phyloP scores from a whole-genome alignment of 164 flowering plant genomes.

The Vitis vinifera region DNA sequence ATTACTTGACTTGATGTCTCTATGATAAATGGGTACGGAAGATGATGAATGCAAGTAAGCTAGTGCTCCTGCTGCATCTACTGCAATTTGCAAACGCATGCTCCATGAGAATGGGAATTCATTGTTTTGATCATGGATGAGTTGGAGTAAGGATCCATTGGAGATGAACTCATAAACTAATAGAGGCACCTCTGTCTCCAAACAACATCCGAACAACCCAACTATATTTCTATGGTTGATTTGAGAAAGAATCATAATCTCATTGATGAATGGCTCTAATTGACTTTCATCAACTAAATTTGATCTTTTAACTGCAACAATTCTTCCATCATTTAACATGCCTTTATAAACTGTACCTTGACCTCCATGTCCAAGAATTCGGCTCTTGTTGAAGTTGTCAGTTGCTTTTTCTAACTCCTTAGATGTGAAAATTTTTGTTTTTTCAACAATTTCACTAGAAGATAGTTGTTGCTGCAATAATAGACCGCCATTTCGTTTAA shows the following conservation, averaged over 20 bases:
- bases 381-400: conserved; percentile 9
- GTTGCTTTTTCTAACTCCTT: too few relatives aligned
- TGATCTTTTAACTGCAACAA: conserved; percentile 21
- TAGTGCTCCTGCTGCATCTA: conserved; percentile 10
- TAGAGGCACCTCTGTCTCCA: too few relatives aligned
- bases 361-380: conserved; percentile 17
- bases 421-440: too few relatives aligned
- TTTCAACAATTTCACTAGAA: not conserved
- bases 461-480: conserved; percentile 13
- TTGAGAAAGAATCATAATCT: conserved; percentile 21
- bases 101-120: conserved; percentile 4
- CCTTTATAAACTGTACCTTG: conserved; percentile 2
- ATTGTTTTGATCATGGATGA: too few relatives aligned
- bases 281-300: conserved; percentile 14
- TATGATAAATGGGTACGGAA: conserved; percentile 6
- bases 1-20: too few relatives aligned
- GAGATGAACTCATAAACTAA: too few relatives aligned
- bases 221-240: conserved; percentile 16
- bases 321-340: conserved; percentile 14
- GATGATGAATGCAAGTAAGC: conserved; percentile 4
- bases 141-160: too few relatives aligned
- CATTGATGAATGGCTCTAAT: conserved; percentile 21
- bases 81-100: conserved; percentile 15
- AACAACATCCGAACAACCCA: not conserved
- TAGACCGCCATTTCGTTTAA: conserved; percentile 14